Percentiles rank a stretch among this genome's conserved stretches.
Evolutionary conservation across 176 grass and related monocot genomes (phyloP).

Genomic region (Raddia distichophylla): DNA sequence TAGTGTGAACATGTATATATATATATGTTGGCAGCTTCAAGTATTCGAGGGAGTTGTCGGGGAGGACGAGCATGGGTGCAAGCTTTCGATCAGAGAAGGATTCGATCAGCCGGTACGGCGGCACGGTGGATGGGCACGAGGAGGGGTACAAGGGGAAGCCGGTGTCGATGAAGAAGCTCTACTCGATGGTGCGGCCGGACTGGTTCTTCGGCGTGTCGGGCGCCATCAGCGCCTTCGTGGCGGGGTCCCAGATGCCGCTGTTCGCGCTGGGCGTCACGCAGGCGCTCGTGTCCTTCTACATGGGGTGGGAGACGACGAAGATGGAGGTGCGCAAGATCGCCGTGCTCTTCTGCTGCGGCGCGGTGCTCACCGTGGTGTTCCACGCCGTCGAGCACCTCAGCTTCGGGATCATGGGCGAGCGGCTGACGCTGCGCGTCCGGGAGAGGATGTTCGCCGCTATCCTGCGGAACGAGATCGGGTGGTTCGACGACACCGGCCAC

Average conservation of each 20-base stretch:
- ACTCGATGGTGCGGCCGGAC: conserved; percentile 79
- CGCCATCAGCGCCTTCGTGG: conserved; percentile 73
- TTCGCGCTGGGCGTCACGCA: conserved; percentile 90
- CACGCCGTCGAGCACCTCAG: conserved; percentile 87
- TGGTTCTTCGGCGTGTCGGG: conserved; percentile 83
- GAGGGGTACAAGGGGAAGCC: conserved; percentile 50
- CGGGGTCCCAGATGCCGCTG: conserved; percentile 84
- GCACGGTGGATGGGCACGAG: conserved; percentile 43
- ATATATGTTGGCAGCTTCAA: conserved; percentile 50
- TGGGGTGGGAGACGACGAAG: conserved; percentile 93
- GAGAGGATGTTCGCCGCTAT: conserved; percentile 90
- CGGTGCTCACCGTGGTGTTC: conserved; percentile 73
- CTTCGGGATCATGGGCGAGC: conserved; percentile 95
- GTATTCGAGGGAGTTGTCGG: conserved; percentile 79
- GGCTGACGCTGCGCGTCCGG: conserved; percentile 82
- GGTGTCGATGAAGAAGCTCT: conserved; percentile 87
- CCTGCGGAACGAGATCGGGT: conserved; percentile 84
- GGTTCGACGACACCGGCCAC: conserved; percentile 85
- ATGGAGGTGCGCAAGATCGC: conserved; percentile 82
- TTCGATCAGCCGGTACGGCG: conserved; percentile 61
- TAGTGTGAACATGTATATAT: not conserved
- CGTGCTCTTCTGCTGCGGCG: conserved; percentile 70
- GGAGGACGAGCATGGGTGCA: conserved; percentile 67
- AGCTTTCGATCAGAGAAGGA: conserved; percentile 96
- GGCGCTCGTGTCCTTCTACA: conserved; percentile 95